phyloP scores from a whole-genome alignment of 306 rosid species.

The Pyrus pyrifolia region DNA sequence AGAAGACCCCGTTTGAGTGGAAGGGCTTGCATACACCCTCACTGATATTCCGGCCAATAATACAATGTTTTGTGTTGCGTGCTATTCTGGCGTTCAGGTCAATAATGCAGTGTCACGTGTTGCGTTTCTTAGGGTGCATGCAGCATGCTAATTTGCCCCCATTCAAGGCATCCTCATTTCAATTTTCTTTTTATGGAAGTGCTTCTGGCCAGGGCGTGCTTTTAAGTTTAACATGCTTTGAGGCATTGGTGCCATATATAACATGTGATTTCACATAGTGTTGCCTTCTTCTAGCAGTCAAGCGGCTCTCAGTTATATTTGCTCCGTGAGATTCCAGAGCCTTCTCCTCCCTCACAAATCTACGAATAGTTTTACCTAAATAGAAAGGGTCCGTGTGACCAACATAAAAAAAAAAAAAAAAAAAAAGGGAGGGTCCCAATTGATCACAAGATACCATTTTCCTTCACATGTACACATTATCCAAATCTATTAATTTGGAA shows the following conservation, averaged over 20 bases:
- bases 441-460: conserved; percentile 1
- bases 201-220: not conserved
- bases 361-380: not conserved
- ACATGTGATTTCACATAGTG: conserved; percentile 5
- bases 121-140: too few relatives aligned
- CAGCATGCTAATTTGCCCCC: not conserved
- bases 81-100: too few relatives aligned
- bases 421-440: not conserved
- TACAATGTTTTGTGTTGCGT: too few relatives aligned
- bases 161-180: not conserved
- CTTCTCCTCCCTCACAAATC: not conserved
- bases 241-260: not conserved
- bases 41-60: too few relatives aligned
- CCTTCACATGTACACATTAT: conserved; percentile 5
- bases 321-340: conserved; percentile 6
- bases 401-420: too few relatives aligned
- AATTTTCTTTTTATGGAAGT: not conserved
- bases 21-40: too few relatives aligned
- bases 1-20: not conserved
- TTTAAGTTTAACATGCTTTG: not conserved
- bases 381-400: too few relatives aligned
- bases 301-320: not conserved
- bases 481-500: not conserved
- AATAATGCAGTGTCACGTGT: too few relatives aligned
- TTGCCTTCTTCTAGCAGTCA: not conserved